A percentile compares a stretch with the other conserved stretches of the same genome.
Conservation (phyloP, 176 grass and related monocot genomes). For the Neostapfia colusana region DNA sequence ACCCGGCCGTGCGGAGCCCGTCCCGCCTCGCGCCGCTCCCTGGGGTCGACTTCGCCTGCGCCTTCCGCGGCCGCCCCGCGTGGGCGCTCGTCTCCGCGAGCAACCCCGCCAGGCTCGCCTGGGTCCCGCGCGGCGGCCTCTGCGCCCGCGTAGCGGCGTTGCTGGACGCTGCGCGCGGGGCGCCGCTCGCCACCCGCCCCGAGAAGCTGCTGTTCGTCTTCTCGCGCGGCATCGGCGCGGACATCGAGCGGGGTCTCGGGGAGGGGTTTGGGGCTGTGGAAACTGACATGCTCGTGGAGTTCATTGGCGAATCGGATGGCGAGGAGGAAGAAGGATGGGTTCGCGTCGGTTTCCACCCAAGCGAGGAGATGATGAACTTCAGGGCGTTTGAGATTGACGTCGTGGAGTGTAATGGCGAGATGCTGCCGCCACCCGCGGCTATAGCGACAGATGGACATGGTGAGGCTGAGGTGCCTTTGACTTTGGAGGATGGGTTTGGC, state of each 20-base stretch:
- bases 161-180: slow-evolving; percentile 44
- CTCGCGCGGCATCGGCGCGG: slow-evolving; percentile 62
- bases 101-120: slow-evolving; percentile 62
- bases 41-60: slow-evolving; percentile 72
- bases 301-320: slow-evolving; percentile 45
- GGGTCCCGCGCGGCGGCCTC: slow-evolving; percentile 39
- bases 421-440: not conserved
- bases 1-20: slow-evolving; percentile 59
- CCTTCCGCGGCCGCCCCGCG: slow-evolving; percentile 48
- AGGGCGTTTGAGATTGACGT: slow-evolving; percentile 70
- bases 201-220: slow-evolving; percentile 74
- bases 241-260: slow-evolving; percentile 39
- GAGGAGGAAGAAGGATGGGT: slow-evolving; percentile 62
- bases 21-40: slow-evolving; percentile 55
- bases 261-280: slow-evolving; percentile 64
- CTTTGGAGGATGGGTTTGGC: slow-evolving; percentile 31
- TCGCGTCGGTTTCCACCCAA: slow-evolving; percentile 34
- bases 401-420: not conserved
- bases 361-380: slow-evolving; percentile 38
- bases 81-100: slow-evolving; percentile 82
- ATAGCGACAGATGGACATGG: not conserved
- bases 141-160: slow-evolving; percentile 46
- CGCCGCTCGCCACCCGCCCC: slow-evolving; percentile 44
- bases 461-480: slow-evolving; percentile 36
- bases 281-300: slow-evolving; percentile 53